phyloP scores from a whole-genome alignment of 768 basidiomycete species.

The Kwoniella sp. region DNA sequence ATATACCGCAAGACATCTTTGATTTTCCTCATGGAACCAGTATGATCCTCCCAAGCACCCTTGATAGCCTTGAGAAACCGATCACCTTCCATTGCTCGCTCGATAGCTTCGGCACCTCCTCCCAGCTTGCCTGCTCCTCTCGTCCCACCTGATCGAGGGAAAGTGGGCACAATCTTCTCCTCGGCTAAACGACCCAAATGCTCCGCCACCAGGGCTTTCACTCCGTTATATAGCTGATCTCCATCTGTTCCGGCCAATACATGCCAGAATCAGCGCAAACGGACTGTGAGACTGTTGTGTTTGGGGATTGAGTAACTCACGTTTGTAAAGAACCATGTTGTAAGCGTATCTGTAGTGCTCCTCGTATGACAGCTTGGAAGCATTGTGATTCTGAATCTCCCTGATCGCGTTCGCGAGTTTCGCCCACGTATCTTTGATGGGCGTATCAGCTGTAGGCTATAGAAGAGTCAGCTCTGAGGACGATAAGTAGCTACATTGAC shows the following conservation, averaged over 20 bases:
- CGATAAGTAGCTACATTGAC: neutral
- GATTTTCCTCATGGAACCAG: constrained; percentile 80
- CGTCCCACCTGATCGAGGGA: constrained; percentile 66
- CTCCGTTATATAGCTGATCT: constrained; percentile 81
- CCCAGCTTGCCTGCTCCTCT: constrained; percentile 38
- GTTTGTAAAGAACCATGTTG: constrained; percentile 84
- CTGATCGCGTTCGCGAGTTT: constrained; percentile 80
- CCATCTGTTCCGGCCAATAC: constrained; percentile 60
- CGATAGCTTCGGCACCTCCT: constrained; percentile 66
- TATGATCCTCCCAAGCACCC: constrained; percentile 92
- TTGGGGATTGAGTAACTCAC: constrained; percentile 25
- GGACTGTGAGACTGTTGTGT: no score
- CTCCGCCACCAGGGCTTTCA: constrained; percentile 73
- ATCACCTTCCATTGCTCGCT: constrained; percentile 81
- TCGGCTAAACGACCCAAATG: constrained; percentile 79
- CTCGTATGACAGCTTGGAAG: constrained; percentile 82
- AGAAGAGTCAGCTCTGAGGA: neutral
- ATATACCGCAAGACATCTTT: constrained; percentile 92
- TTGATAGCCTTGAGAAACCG: constrained; percentile 77
- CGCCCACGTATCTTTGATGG: constrained; percentile 81
- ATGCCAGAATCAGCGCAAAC: neutral
- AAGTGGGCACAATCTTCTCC: constrained; percentile 74
- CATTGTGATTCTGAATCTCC: constrained; percentile 94
- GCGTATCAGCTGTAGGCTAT: constrained; percentile 39
- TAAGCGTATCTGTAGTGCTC: constrained; percentile 93